Conservation (phyloP, 169 alveolate genomes). For the Eimeria necatrix region DNA sequence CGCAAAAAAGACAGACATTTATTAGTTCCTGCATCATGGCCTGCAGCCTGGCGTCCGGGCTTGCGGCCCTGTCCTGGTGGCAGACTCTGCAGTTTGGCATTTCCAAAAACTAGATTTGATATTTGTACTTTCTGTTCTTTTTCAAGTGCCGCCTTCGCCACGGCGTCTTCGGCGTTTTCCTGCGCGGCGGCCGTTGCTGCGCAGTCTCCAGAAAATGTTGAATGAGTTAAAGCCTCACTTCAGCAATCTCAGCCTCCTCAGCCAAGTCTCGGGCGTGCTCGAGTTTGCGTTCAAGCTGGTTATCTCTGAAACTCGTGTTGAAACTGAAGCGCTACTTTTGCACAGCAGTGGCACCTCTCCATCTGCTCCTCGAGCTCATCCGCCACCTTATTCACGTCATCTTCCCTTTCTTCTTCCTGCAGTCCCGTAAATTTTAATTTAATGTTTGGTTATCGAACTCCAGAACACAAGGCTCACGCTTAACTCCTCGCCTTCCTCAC, state of each 20-base stretch:
- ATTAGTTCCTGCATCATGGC: conserved; percentile 73
- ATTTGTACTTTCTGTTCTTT: conserved; percentile 56
- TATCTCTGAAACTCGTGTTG: conserved; percentile 14
- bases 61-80: conserved; percentile 36
- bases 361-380: conserved; percentile 70
- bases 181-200: not conserved
- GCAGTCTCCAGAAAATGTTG: not conserved
- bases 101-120: not conserved
- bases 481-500: conserved; percentile 8
- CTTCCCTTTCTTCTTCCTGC: conserved; percentile 64
- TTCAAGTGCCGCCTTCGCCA: conserved; percentile 75
- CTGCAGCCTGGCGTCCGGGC: conserved; percentile 71
- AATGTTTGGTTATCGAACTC: not conserved
- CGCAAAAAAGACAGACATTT: not conserved
- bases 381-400: conserved; percentile 45
- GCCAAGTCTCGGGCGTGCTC: conserved; percentile 74
- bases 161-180: conserved; percentile 78
- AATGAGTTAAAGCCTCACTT: conserved; percentile 17
- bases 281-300: conserved; percentile 39
- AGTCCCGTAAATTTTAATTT: not conserved
- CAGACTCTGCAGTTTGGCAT: not conserved
- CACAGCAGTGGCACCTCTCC: not conserved
- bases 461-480: not conserved
- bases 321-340: not conserved
- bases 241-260: conserved; percentile 78